phyloP scores from a whole-genome alignment of 116 monocot species.

The Trichopus zeylanicus region DNA sequence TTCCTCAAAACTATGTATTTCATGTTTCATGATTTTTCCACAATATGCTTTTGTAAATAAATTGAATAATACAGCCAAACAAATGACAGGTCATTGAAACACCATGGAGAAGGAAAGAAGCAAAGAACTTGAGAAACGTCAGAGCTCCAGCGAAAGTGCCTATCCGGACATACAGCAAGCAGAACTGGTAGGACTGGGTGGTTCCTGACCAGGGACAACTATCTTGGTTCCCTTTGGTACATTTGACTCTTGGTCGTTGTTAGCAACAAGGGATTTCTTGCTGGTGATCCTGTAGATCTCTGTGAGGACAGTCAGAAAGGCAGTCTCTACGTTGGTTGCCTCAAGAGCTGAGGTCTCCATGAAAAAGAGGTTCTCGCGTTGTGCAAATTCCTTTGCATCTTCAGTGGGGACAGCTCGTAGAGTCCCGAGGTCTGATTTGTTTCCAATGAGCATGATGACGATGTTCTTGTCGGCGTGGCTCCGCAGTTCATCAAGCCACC shows the following conservation, averaged over 20 bases:
- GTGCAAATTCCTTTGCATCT: slow-evolving; percentile 18
- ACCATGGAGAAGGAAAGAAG: neutral
- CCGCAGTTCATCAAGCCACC: slow-evolving; percentile 16
- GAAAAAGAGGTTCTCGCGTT: slow-evolving; percentile 13
- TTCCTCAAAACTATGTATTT: too few relatives aligned
- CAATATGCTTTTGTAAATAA: too few relatives aligned
- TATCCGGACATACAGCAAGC: neutral
- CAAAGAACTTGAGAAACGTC: neutral
- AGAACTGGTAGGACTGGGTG: neutral
- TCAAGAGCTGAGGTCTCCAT: slow-evolving; percentile 16
- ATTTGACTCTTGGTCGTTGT: neutral
- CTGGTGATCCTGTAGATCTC: slow-evolving; percentile 8
- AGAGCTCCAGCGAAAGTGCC: neutral
- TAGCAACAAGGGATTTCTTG: slow-evolving; percentile 4
- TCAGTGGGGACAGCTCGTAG: slow-evolving; percentile 11
- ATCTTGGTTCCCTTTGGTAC: neutral
- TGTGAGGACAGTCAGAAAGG: slow-evolving; percentile 13
- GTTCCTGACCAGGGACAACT: neutral
- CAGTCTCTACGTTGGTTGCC: slow-evolving; percentile 10
- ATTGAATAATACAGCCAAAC: too few relatives aligned
- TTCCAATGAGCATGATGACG: slow-evolving; percentile 14
- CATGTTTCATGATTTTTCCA: too few relatives aligned
- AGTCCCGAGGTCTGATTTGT: slow-evolving; percentile 11
- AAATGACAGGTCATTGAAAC: neutral
- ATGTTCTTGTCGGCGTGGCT: slow-evolving; percentile 18